A percentile compares a stretch with the other conserved stretches of the same genome.
phyloP scores from a whole-genome alignment of 495 filamentous ascomycete genomes.

The Penicillium desertorum region DNA sequence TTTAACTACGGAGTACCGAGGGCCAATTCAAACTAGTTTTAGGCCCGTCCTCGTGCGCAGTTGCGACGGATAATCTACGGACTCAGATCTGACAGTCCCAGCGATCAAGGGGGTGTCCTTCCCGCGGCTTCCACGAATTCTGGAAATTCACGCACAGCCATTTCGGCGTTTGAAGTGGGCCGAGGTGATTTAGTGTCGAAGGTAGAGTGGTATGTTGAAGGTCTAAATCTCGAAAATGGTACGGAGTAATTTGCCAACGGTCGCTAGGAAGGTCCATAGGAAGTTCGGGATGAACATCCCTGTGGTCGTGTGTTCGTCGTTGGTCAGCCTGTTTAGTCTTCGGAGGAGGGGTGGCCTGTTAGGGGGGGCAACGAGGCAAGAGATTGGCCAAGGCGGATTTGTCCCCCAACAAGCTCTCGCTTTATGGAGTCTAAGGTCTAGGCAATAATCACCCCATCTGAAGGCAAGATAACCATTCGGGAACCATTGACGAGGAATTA shows the following conservation, averaged over 20 bases:
- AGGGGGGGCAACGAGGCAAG: conserved; percentile 6
- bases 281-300: not conserved
- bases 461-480: not conserved
- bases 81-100: conserved; percentile 14
- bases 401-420: not conserved
- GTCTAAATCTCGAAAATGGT: not conserved
- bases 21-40: not conserved
- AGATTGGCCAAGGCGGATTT: conserved; percentile 1
- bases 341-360: not conserved
- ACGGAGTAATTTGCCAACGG: not conserved
- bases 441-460: conserved; percentile 2
- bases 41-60: conserved; percentile 19
- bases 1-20: not conserved
- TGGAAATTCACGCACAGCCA: conserved; percentile 5
- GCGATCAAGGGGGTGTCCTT: conserved; percentile 10
- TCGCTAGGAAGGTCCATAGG: not conserved
- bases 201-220: not conserved
- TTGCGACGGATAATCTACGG: not conserved
- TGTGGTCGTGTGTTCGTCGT: not conserved
- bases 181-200: conserved; percentile 1
- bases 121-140: conserved; percentile 7
- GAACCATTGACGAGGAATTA: conserved; percentile 16
- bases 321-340: not conserved
- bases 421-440: not conserved
- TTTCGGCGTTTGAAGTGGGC: conserved; percentile 14